These are phyloP conservation scores for Elongisporangium anandrum DNA, from an alignment of 352 stramenopile genomes.

Conservation along the genomic window DNA sequence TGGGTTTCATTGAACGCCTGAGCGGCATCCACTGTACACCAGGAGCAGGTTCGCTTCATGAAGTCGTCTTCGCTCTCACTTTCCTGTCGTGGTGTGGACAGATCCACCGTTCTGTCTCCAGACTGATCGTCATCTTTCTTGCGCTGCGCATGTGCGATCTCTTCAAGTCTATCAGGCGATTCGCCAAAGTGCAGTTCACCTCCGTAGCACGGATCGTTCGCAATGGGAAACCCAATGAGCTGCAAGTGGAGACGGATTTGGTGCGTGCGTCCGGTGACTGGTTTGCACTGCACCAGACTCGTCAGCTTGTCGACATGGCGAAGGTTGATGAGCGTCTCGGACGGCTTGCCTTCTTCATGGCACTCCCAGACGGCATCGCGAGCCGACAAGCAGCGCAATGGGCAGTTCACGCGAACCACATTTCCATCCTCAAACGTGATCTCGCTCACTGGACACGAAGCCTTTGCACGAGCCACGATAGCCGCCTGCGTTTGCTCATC, in stretches of 20 bases:
- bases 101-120: conserved; percentile 41
- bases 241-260: conserved; percentile 97
- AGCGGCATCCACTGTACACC: conserved; percentile 58
- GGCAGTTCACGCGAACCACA: conserved; percentile 74
- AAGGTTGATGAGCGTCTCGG: conserved; percentile 73
- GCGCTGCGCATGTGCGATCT: conserved; percentile 42
- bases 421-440: conserved; percentile 49
- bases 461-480: conserved; percentile 27
- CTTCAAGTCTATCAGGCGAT: conserved; percentile 28
- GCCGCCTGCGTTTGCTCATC: conserved; percentile 29
- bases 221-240: conserved; percentile 91
- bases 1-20: conserved; percentile 83
- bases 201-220: conserved; percentile 97
- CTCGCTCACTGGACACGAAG: conserved; percentile 40
- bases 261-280: conserved; percentile 95
- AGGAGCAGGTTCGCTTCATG: conserved; percentile 71
- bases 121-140: conserved; percentile 23
- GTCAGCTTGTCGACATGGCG: conserved; percentile 49
- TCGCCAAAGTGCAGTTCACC: conserved; percentile 91
- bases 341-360: conserved; percentile 74
- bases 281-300: conserved; percentile 91
- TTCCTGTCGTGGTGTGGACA: conserved; percentile 42
- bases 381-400: conserved; percentile 74
- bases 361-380: conserved; percentile 84
- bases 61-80: conserved; percentile 69